phyloP scores from a whole-genome alignment of 139 green algal species.

The Tetradesmus lagerheimii region DNA sequence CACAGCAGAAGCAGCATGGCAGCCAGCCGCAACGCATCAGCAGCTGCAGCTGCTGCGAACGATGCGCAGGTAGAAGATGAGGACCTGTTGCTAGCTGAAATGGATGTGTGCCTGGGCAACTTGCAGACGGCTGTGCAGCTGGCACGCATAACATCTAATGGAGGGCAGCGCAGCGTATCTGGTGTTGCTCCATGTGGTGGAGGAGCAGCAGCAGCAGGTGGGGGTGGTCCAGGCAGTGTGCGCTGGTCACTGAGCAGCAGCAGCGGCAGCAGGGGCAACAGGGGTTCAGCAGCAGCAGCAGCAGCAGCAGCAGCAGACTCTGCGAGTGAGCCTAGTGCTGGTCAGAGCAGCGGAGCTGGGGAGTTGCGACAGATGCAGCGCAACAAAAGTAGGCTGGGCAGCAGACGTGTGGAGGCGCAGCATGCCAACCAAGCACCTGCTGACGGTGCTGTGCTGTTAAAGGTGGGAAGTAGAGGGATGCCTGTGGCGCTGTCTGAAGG shows the following conservation, averaged over 20 bases:
- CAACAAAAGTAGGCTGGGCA: background rate
- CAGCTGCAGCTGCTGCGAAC: background rate
- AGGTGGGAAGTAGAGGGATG: background rate
- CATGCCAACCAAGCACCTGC: background rate
- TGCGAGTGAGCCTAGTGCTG: too few relatives aligned
- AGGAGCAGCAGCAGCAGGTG: background rate
- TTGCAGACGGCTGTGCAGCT: conserved; percentile 7
- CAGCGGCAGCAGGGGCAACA: too few relatives aligned
- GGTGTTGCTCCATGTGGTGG: background rate
- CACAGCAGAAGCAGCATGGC: background rate
- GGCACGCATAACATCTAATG: background rate
- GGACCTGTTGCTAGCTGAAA: conserved; percentile 1
- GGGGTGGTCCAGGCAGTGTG: background rate
- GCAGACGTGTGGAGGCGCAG: background rate
- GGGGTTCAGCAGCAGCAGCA: background rate
- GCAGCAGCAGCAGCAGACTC: background rate
- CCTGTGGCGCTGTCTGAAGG: background rate
- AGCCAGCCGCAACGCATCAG: background rate
- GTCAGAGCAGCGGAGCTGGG: background rate
- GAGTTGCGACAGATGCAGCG: background rate
- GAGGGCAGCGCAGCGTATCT: too few relatives aligned
- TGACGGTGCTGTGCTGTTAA: background rate
- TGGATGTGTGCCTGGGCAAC: conserved; percentile 21
- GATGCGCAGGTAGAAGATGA: background rate
- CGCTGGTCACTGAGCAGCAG: background rate